Percentiles rank a stretch among this genome's conserved stretches.
These are phyloP conservation scores for Nakazawaea wickerhamii DNA, from an alignment of 805 yeast genomes.

Conservation along the genomic window DNA sequence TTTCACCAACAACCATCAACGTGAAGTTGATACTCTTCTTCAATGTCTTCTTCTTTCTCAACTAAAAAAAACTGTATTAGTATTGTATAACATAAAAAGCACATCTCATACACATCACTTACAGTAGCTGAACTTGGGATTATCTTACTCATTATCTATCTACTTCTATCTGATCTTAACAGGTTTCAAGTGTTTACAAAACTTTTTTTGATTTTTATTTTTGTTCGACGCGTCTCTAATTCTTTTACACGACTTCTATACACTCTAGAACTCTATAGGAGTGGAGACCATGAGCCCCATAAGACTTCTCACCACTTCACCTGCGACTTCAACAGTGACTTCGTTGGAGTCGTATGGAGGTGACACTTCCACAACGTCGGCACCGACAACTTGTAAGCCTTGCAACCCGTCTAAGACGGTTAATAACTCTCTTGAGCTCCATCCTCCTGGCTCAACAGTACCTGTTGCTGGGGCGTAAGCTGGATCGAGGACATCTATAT, in stretches of 20 bases:
- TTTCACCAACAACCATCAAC: constrained; percentile 79
- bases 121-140: constrained; percentile 13
- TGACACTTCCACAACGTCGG: constrained; percentile 48
- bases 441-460: constrained; percentile 50
- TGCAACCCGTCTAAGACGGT: constrained; percentile 36
- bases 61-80: constrained; percentile 15
- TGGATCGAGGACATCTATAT: constrained; percentile 48
- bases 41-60: constrained; percentile 72
- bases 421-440: constrained; percentile 42
- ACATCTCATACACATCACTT: no score
- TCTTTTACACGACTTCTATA: background rate
- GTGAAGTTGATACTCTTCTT: constrained; percentile 85
- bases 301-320: constrained; percentile 23
- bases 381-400: constrained; percentile 43
- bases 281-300: constrained; percentile 4
- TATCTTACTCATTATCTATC: constrained; percentile 5
- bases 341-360: constrained; percentile 32
- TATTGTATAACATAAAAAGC: no score
- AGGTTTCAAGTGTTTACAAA: background rate
- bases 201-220: background rate
- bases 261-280: background rate
- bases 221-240: constrained; percentile 1
- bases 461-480: constrained; percentile 49
- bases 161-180: background rate
- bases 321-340: constrained; percentile 33